Conservation (phyloP, 257 asterid genomes). For the Perilla frutescens region DNA sequence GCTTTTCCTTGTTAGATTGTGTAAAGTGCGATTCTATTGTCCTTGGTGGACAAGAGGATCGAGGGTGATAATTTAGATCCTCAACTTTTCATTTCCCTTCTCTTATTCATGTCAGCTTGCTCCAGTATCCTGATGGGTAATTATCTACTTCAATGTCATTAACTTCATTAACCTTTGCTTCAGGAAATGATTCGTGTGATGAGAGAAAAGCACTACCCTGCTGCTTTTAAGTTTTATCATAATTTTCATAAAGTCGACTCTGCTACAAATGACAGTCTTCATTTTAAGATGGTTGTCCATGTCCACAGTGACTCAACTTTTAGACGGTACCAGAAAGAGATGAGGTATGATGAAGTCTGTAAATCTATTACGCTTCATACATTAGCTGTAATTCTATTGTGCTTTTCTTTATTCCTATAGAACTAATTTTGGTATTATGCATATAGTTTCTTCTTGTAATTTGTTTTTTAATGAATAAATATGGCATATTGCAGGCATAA, state of each 20-base stretch:
- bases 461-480: conserved; percentile 25
- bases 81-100: not conserved
- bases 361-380: conserved; percentile 6
- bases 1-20: conserved; percentile 19
- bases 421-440: conserved; percentile 28
- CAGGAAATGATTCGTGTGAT: conserved; percentile 94
- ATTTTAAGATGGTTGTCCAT: conserved; percentile 95
- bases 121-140: conserved; percentile 19
- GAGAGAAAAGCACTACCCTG: conserved; percentile 78
- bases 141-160: conserved; percentile 25
- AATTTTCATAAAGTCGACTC: conserved; percentile 74
- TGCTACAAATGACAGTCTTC: conserved; percentile 67
- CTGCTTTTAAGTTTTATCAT: conserved; percentile 84
- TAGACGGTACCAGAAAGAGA: conserved; percentile 91
- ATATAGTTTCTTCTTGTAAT: conserved; percentile 12
- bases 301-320: conserved; percentile 91
- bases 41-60: conserved; percentile 28
- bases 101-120: not conserved
- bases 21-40: conserved; percentile 8
- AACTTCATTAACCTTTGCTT: conserved; percentile 28
- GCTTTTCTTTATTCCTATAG: conserved; percentile 2
- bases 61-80: not conserved
- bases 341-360: conserved; percentile 62
- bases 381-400: not conserved
- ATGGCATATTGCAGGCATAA: conserved; percentile 62